phyloP scores from a whole-genome alignment of 192 early-diverging fungal species.

The Backusella luteola region DNA sequence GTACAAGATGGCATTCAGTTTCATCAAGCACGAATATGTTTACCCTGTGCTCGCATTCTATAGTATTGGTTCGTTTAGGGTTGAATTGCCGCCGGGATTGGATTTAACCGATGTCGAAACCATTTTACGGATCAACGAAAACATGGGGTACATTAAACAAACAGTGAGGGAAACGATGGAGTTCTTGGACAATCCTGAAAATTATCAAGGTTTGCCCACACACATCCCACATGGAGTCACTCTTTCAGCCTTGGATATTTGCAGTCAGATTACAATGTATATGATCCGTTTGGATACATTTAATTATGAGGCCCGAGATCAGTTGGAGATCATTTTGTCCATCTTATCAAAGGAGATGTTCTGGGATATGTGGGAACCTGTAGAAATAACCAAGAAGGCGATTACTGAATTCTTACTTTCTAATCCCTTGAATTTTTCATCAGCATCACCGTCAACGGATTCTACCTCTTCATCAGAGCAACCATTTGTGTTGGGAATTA shows the following conservation, averaged over 20 bases:
- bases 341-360: not conserved
- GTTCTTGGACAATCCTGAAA: not conserved
- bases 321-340: not conserved
- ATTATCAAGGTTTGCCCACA: not conserved
- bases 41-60: not conserved
- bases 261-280: not conserved
- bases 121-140: not conserved
- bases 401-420: not conserved
- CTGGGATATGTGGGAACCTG: not conserved
- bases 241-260: not conserved
- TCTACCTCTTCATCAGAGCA: not conserved
- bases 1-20: not conserved
- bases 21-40: not conserved
- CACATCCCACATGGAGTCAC: not conserved
- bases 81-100: not conserved
- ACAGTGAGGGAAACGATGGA: not conserved
- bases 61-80: not conserved
- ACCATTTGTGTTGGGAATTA: not conserved
- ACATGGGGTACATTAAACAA: not conserved
- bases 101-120: slow-evolving; percentile 6
- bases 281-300: not conserved
- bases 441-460: not conserved
- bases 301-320: not conserved
- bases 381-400: not conserved
- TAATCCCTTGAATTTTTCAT: not conserved